Percentiles rank a stretch among this genome's conserved stretches.
phyloP scores from a whole-genome alignment of 176 grass and related monocot genomes.

The Guadua angustifolia region DNA sequence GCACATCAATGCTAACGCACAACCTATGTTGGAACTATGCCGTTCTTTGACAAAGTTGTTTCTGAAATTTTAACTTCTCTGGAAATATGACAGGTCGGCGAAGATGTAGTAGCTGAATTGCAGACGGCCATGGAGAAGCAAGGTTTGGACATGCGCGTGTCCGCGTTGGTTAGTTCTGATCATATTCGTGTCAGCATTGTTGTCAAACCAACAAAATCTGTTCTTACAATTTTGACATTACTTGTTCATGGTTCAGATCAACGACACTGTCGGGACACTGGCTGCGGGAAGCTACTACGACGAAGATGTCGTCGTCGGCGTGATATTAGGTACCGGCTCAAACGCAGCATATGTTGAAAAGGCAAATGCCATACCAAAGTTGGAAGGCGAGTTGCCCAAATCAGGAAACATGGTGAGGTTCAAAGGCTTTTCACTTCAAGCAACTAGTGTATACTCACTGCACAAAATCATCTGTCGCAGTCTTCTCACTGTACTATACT shows the following conservation, averaged over 20 bases:
- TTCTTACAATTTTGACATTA: slow-evolving; percentile 15
- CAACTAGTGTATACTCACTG: background rate
- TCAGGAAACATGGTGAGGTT: slow-evolving; percentile 61
- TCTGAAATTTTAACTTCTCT: background rate
- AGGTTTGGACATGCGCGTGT: slow-evolving; percentile 65
- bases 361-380: slow-evolving; percentile 56
- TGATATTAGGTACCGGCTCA: slow-evolving; percentile 74
- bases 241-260: slow-evolving; percentile 56
- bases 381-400: slow-evolving; percentile 43
- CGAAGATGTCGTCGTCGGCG: slow-evolving; percentile 53
- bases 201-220: background rate
- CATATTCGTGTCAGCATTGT: background rate
- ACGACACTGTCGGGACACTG: slow-evolving; percentile 86
- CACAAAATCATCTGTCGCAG: background rate
- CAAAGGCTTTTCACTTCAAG: background rate
- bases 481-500: background rate
- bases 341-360: slow-evolving; percentile 72
- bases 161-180: slow-evolving; percentile 63
- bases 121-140: slow-evolving; percentile 72
- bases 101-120: slow-evolving; percentile 73
- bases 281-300: slow-evolving; percentile 71
- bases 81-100: slow-evolving; percentile 54
- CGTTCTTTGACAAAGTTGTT: background rate
- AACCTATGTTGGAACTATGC: background rate
- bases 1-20: too few relatives aligned